phyloP scores from a whole-genome alignment of 331 rosid genomes.

The Arachis monticola region DNA sequence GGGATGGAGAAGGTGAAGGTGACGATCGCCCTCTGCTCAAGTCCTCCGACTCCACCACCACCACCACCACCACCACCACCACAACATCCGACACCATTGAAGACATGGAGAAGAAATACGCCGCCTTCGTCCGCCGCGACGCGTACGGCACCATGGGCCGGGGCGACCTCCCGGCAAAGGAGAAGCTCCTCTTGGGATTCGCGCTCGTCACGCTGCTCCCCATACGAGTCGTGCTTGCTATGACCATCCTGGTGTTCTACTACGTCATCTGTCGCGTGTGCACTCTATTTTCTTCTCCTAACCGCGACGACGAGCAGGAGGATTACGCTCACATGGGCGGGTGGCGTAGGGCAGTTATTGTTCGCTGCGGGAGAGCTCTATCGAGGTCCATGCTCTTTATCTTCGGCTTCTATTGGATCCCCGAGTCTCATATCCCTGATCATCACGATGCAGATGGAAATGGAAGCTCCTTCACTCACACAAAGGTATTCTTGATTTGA shows the following conservation, averaged over 20 bases:
- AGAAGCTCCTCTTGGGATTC: constrained; percentile 70
- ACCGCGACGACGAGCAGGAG: constrained; percentile 80
- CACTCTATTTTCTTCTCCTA: constrained; percentile 66
- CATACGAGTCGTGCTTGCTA: constrained; percentile 58
- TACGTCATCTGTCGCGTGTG: constrained; percentile 79
- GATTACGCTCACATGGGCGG: constrained; percentile 88
- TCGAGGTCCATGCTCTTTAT: constrained; percentile 73
- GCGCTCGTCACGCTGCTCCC: constrained; percentile 81
- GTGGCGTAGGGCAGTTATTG: constrained; percentile 72
- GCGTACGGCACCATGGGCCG: constrained; percentile 93
- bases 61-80: no score
- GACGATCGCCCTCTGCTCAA: constrained; percentile 77
- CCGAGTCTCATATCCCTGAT: constrained; percentile 38
- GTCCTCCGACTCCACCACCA: constrained; percentile 50
- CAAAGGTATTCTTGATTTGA: constrained; percentile 44
- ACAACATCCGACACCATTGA: constrained; percentile 35
- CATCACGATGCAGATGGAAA: no score
- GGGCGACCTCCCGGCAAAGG: constrained; percentile 69
- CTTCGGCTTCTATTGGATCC: constrained; percentile 92
- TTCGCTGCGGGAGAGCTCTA: constrained; percentile 62
- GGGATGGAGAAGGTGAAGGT: constrained; percentile 31
- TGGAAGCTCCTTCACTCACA: no score
- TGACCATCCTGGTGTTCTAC: constrained; percentile 57
- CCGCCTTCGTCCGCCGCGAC: constrained; percentile 76
- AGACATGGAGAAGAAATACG: constrained; percentile 82